Base-by-base conservation (phyloP, 176 grass and related monocot genomes). In the Lolium rigidum region DNA sequence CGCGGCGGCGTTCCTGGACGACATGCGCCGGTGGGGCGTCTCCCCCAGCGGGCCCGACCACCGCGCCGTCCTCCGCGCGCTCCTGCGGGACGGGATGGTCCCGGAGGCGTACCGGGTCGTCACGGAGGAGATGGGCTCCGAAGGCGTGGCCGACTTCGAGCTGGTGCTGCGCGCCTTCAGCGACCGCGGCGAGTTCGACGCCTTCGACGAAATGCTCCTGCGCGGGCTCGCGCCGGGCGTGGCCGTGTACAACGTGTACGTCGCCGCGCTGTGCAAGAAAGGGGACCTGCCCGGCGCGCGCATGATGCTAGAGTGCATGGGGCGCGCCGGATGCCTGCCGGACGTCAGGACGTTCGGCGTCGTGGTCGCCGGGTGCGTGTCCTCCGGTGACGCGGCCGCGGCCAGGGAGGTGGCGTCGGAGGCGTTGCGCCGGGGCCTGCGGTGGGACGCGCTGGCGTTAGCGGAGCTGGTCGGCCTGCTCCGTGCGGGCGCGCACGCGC, bases 131-230 rank as follows among this genome's bases (percentile, higher is more conserved):
- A 94, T 94, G 90, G 93, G 16, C 16, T 25, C 16, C 41, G 87
- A 94, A 13, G 77, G 88, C 14, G 82, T 73, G 62, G 52, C 61
- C 3, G 66, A 88, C 66, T 90, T 83, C 67, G 87, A 87, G 31
- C 61, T 10, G 3, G 12, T 94, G 18, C 25, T 89, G 13, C 76
- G 67, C n/a, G 88, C 76, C 1, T 92, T 87, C 78, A 66, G 71
- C 7, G 24, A 64, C 26, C 35, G 15, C 44, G 52, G 52, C 1
- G n/a, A 75, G 26, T 86, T 92, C 13, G 57, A 86, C 6, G 74
- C 61, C 58, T 94, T 97, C 39, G 94, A 97, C 82, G 91, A 92
- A 92, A 93, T 97, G 70, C 90, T 95, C 64, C 64, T 93, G 11
- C 67, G 79, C 1, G 94, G 94, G 50, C 39, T 91, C 55, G 61